Percentiles rank a stretch among this genome's conserved stretches.
Conservation (phyloP, 148 eudicot species). For the Vaccinium macrocarpon region DNA sequence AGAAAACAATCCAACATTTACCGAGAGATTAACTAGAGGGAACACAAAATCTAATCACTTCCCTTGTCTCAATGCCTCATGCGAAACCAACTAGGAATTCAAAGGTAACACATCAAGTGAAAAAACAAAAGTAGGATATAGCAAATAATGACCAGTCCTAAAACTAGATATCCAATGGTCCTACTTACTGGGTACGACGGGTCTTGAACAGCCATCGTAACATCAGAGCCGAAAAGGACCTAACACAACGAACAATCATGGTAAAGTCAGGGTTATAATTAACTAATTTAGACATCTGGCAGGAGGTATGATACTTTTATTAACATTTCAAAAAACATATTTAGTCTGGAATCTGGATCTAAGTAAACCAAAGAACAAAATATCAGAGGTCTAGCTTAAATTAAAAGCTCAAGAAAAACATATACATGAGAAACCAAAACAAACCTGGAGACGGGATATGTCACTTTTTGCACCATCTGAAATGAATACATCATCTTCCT, state of each 20-base stretch:
- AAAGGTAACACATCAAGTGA: not conserved
- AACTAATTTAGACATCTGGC: not conserved
- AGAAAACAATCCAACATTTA: not conserved
- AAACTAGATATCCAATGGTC: not conserved
- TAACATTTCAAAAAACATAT: not conserved
- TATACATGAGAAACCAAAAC: conserved; percentile 7
- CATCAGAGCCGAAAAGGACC: conserved; percentile 70
- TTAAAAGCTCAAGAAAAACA: not conserved
- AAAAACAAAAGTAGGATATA: not conserved
- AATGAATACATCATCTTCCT: conserved; percentile 61
- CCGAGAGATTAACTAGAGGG: not conserved
- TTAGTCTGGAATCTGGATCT: not conserved
- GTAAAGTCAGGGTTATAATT: not conserved
- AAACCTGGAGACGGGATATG: conserved; percentile 83
- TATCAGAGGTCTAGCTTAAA: not conserved
- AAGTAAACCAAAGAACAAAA: not conserved
- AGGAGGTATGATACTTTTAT: not conserved
- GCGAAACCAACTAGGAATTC: not conserved
- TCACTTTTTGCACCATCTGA: conserved; percentile 91
- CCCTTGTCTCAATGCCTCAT: not conserved
- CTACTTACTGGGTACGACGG: conserved; percentile 78
- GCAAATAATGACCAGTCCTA: not conserved
- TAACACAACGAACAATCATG: conserved; percentile 18
- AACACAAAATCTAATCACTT: conserved; percentile 1
- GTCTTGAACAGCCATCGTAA: conserved; percentile 73